Evolutionary conservation across 345 rosid species (phyloP).

Genomic region (Bruguiera parviflora): DNA sequence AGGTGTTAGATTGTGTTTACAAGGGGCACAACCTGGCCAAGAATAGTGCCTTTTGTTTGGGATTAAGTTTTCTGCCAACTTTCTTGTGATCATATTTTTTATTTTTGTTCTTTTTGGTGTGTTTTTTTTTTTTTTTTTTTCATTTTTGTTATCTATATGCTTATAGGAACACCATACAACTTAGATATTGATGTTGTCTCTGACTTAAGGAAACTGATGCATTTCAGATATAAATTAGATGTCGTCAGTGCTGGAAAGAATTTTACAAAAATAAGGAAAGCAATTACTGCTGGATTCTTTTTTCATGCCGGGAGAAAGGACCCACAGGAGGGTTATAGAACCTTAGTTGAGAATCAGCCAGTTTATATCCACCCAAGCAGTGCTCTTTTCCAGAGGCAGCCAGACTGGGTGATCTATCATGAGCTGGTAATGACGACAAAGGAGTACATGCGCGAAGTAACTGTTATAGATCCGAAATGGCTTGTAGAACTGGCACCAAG

Average conservation of each 20-base stretch:
- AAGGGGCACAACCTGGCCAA: background rate
- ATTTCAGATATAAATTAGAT: slow-evolving; percentile 68
- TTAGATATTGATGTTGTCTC: too few relatives aligned
- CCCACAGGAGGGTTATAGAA: slow-evolving; percentile 84
- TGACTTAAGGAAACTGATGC: too few relatives aligned
- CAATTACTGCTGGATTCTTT: slow-evolving; percentile 89
- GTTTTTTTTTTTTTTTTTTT: too few relatives aligned
- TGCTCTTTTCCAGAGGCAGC: slow-evolving; percentile 88
- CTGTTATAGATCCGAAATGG: slow-evolving; percentile 88
- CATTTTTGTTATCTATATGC: too few relatives aligned
- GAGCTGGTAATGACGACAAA: slow-evolving; percentile 95
- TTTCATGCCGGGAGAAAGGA: slow-evolving; percentile 82
- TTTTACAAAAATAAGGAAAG: slow-evolving; percentile 72
- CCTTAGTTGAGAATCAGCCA: slow-evolving; percentile 79
- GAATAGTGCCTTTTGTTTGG: background rate
- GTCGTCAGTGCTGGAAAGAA: slow-evolving; percentile 81
- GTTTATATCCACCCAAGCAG: slow-evolving; percentile 94
- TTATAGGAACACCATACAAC: too few relatives aligned
- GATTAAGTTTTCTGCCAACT: background rate
- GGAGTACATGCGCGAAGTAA: slow-evolving; percentile 89
- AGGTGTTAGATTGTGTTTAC: background rate
- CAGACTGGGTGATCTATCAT: slow-evolving; percentile 94
- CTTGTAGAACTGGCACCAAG: slow-evolving; percentile 89
- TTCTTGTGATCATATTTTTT: too few relatives aligned
- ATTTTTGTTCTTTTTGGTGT: too few relatives aligned